Conservation (phyloP, 2,329 filamentous ascomycete species). For the Nakataea oryzae region DNA sequence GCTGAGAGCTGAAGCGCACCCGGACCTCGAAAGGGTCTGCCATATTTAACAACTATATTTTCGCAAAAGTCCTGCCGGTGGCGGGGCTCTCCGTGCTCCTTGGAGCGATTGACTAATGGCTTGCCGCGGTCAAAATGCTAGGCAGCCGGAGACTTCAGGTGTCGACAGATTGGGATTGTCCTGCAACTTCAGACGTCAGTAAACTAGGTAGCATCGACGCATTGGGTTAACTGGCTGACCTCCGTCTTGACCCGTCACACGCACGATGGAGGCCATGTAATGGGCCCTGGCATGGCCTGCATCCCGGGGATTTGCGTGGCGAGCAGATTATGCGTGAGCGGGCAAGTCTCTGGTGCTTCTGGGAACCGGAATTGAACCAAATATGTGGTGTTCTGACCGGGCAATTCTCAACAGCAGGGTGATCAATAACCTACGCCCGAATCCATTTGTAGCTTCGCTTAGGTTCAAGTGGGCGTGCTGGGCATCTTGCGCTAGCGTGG, state of each 20-base stretch:
- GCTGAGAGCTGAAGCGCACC: constrained; percentile 86
- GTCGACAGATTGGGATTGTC: background rate
- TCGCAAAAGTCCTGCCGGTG: background rate
- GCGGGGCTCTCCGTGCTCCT: background rate
- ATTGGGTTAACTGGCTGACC: background rate
- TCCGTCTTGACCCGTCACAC: background rate
- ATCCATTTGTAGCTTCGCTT: background rate
- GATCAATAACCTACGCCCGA: background rate
- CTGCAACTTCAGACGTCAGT: background rate
- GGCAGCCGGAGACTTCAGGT: background rate
- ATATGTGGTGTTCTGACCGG: background rate
- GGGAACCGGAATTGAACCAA: background rate
- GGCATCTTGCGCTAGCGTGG: background rate
- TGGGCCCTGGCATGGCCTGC: background rate
- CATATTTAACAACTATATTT: constrained; percentile 25
- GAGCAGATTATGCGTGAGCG: background rate
- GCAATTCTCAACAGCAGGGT: background rate
- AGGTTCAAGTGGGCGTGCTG: too few relatives aligned
- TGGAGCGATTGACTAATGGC: background rate
- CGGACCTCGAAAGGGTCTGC: constrained; percentile 94
- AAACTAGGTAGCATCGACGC: background rate
- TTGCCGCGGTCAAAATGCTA: background rate
- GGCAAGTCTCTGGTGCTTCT: background rate
- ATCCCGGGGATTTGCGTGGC: background rate
- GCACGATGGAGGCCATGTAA: background rate